These are phyloP conservation scores for Candida suzukii DNA, from an alignment of 805 yeast species.

Conservation along the genomic window DNA sequence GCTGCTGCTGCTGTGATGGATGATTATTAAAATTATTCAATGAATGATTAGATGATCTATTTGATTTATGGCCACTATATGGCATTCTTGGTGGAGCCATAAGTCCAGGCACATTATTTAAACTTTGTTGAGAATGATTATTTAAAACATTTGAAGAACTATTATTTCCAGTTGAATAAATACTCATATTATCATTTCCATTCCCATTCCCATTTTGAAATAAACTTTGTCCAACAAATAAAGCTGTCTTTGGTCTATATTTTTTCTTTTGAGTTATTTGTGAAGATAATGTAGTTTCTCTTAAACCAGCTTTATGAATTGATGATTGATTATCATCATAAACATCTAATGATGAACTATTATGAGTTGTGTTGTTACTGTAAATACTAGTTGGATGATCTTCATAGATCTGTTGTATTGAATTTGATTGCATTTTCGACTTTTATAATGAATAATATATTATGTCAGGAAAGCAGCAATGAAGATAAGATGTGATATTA, in stretches of 20 bases:
- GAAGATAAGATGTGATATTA: too few relatives aligned
- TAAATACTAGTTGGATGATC: too few relatives aligned
- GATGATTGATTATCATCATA: constrained; percentile 23
- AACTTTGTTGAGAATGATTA: too few relatives aligned
- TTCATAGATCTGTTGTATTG: too few relatives aligned
- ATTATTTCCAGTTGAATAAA: constrained; percentile 1
- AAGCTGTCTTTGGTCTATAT: constrained; percentile 17
- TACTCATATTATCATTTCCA: constrained; percentile 2
- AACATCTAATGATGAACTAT: constrained; percentile 6
- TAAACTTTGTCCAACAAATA: not conserved
- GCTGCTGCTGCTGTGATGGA: constrained; percentile 1
- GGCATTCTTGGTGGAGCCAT: constrained; percentile 4
- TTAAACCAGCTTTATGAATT: constrained; percentile 22
- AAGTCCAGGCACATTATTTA: not conserved
- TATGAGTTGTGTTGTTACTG: too few relatives aligned
- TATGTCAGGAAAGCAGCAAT: too few relatives aligned
- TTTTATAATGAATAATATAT: too few relatives aligned
- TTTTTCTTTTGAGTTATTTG: constrained; percentile 21
- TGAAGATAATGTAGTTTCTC: constrained; percentile 21
- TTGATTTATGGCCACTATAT: constrained; percentile 2
- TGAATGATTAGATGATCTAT: constrained; percentile 4
- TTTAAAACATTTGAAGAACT: not conserved
- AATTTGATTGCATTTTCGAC: too few relatives aligned
- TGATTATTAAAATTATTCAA: not conserved
- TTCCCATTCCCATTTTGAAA: not conserved